Evolutionary conservation across 2,329 filamentous ascomycete genomes (phyloP).

Genomic region (Pestalotiopsis sp.): DNA sequence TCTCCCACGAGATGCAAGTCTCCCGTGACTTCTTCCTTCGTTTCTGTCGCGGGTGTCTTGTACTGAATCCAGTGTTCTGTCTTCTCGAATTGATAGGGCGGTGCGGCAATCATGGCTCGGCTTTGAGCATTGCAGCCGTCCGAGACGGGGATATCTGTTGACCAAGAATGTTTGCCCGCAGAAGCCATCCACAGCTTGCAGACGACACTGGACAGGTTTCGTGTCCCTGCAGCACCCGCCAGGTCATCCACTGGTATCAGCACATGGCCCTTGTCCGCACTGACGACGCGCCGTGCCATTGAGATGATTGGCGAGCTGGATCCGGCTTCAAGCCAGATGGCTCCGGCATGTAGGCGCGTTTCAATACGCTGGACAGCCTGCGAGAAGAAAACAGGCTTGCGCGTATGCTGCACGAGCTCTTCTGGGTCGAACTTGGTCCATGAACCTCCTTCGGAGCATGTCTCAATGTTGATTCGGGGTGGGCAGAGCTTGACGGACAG

Average conservation of each 20-base stretch:
- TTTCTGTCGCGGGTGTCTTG: background rate
- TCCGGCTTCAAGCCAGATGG: constrained; percentile 37
- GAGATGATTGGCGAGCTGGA: constrained; percentile 23
- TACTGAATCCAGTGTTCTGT: background rate
- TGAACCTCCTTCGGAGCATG: constrained; percentile 16
- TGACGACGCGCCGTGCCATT: constrained; percentile 17
- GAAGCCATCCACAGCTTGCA: background rate
- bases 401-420: constrained; percentile 21
- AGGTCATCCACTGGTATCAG: constrained; percentile 5
- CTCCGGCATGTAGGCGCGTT: constrained; percentile 18
- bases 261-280: background rate
- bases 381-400: constrained; percentile 31
- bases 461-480: constrained; percentile 15
- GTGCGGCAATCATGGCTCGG: background rate
- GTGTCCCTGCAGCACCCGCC: background rate
- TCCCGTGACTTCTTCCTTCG: background rate
- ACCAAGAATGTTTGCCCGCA: background rate
- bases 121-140: background rate
- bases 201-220: background rate
- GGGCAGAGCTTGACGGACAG: background rate
- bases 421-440: constrained; percentile 10
- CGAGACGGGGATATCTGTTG: background rate
- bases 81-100: background rate
- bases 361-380: constrained; percentile 28
- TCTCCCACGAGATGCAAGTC: background rate